These are phyloP conservation scores for grape (Vitis vinifera) DNA, from an alignment of 164 flowering plant genomes.

Conservation along the genomic window ASM3070453v1 NC_081808.1:13313001-13313500, in stretches of 20 bases:
- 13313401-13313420: slow-evolving; percentile 69
- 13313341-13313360: slow-evolving; percentile 58
- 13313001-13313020: no score
- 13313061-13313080: no score
- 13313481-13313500: slow-evolving; percentile 68
- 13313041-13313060: no score
- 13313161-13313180: not conserved
- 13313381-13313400: slow-evolving; percentile 59
- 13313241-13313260: not conserved
- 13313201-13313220: not conserved
- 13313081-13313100: no score
- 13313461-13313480: slow-evolving; percentile 65
- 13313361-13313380: slow-evolving; percentile 71
- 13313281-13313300: not conserved
- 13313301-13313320: not conserved
- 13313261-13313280: not conserved
- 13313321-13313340: not conserved
- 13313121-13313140: no score
- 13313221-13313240: not conserved
- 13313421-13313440: slow-evolving; percentile 73
- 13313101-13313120: no score
- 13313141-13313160: not conserved
- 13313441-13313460: slow-evolving; percentile 91
- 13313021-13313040: no score
- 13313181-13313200: no score